Evolutionary conservation across 176 grass and related monocot genomes (phyloP).

Genomic region (Bonia amplexicaulis): DNA sequence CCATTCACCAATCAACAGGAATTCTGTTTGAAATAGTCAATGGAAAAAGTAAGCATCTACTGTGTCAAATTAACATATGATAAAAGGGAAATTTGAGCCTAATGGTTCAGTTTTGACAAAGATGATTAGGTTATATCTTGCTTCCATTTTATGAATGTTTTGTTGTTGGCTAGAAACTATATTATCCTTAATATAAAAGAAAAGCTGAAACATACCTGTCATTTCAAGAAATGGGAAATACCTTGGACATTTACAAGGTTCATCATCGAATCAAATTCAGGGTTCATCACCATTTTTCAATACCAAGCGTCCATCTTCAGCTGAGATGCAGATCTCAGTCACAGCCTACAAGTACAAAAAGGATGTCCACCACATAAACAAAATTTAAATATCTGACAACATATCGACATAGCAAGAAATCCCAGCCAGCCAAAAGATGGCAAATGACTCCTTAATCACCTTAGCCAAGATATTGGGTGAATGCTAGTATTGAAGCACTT

Average conservation of each 20-base stretch:
- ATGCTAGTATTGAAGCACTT: not conserved
- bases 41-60: not conserved
- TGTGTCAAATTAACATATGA: not conserved
- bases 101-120: not conserved
- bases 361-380: not conserved
- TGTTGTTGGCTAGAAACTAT: not conserved
- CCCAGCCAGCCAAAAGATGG: not conserved
- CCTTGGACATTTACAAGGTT: constrained; percentile 27
- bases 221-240: constrained; percentile 7
- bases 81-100: not conserved
- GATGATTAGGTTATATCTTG: constrained; percentile 7
- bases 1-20: not conserved
- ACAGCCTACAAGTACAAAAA: constrained; percentile 28
- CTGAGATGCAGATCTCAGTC: constrained; percentile 37
- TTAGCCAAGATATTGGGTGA: not conserved
- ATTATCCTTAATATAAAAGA: not conserved
- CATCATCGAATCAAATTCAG: constrained; percentile 4
- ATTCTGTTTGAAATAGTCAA: not conserved
- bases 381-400: not conserved
- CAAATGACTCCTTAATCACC: not conserved
- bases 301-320: constrained; percentile 33
- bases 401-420: not conserved
- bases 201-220: not conserved
- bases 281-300: constrained; percentile 60
- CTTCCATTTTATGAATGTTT: not conserved